These are phyloP conservation scores for Boletellus ananiceps DNA, from an alignment of 768 basidiomycete species.

Conservation along the genomic window DNA sequence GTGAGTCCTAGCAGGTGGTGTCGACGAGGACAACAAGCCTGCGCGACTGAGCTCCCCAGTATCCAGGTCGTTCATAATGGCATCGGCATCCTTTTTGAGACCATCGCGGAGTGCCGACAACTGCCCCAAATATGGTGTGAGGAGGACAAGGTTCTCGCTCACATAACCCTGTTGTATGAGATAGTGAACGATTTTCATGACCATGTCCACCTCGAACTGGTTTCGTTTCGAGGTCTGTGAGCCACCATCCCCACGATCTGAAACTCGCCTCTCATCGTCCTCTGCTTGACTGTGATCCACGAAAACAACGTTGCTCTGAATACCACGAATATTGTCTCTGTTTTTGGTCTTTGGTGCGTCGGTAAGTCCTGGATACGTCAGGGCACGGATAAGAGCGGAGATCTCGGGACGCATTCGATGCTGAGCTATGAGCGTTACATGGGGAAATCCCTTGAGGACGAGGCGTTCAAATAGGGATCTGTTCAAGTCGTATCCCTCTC, in stretches of 20 bases:
- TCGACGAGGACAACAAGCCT: conserved; percentile 43
- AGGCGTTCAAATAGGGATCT: conserved; percentile 66
- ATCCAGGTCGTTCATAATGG: background rate
- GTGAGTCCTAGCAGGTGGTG: conserved; percentile 29
- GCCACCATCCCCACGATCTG: conserved; percentile 44
- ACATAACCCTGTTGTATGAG: conserved; percentile 65
- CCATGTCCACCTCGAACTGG: conserved; percentile 54
- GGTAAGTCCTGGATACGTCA: conserved; percentile 62
- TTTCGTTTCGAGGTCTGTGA: conserved; percentile 59
- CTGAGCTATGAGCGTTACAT: conserved; percentile 49
- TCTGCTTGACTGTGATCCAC: conserved; percentile 55
- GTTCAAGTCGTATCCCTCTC: conserved; percentile 63
- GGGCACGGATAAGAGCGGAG: conserved; percentile 51
- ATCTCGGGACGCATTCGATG: conserved; percentile 78
- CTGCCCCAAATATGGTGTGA: conserved; percentile 71
- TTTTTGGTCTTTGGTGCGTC: conserved; percentile 49
- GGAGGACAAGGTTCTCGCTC: conserved; percentile 53
- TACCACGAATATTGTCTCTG: conserved; percentile 50
- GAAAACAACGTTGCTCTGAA: conserved; percentile 56
- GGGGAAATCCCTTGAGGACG: conserved; percentile 58
- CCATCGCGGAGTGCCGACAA: background rate
- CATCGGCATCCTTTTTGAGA: background rate
- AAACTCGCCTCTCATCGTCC: conserved; percentile 39
- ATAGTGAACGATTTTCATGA: conserved; percentile 61
- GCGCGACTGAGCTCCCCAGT: conserved; percentile 58